phyloP scores from a whole-genome alignment of 2,329 filamentous ascomycete genomes.

The Pseudohalonectria lignicola region DNA sequence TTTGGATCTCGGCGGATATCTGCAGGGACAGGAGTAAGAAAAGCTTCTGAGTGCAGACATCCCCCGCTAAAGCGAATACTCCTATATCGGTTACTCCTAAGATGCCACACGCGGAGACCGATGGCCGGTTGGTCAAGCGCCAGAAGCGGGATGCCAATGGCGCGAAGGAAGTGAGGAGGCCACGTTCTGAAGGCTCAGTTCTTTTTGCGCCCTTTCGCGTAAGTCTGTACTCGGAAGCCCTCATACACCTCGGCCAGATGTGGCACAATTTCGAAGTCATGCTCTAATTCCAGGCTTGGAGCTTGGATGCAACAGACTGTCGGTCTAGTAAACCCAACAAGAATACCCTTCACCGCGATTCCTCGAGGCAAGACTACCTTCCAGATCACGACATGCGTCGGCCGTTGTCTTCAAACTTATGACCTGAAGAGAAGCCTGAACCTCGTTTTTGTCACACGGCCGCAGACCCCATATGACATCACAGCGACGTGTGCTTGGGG shows the following conservation, averaged over 20 bases:
- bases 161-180: neutral
- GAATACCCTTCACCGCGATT: constrained; percentile 80
- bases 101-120: constrained; percentile 48
- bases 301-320: too few relatives aligned
- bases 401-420: constrained; percentile 86
- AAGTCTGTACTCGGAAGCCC: too few relatives aligned
- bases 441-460: constrained; percentile 84
- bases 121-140: constrained; percentile 61
- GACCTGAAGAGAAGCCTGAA: constrained; percentile 84
- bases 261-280: too few relatives aligned
- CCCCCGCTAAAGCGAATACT: too few relatives aligned
- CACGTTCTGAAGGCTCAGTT: constrained; percentile 44
- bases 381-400: constrained; percentile 93
- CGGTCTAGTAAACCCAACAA: constrained; percentile 82
- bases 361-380: constrained; percentile 90
- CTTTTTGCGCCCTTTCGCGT: constrained; percentile 93
- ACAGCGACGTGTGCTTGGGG: constrained; percentile 85
- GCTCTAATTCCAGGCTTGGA: too few relatives aligned
- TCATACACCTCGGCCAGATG: too few relatives aligned
- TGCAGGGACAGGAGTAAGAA: too few relatives aligned
- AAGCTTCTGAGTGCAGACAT: too few relatives aligned
- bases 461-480: constrained; percentile 76
- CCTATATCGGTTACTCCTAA: too few relatives aligned
- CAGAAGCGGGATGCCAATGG: constrained; percentile 49
- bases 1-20: too few relatives aligned